Conservation (phyloP, 805 yeast genomes). For the Isabelozyma rhagii region DNA sequence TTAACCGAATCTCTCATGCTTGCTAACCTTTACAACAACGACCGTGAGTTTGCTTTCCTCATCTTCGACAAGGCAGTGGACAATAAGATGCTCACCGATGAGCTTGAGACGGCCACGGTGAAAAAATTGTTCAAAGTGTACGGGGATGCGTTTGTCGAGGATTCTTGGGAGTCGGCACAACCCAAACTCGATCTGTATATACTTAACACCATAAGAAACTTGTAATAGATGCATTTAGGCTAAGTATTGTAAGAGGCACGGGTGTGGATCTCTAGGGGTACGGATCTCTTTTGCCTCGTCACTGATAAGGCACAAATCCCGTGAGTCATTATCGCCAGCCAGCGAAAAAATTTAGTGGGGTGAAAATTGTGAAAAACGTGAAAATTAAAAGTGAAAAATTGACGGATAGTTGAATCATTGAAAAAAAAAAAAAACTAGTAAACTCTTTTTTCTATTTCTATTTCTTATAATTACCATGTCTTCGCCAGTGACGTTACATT, state of each 20-base stretch:
- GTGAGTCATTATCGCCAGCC: not conserved
- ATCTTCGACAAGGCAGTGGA: conserved; percentile 46
- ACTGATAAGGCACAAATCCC: not conserved
- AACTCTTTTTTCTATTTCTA: not conserved
- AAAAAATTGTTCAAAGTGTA: conserved; percentile 45
- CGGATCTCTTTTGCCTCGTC: too few relatives aligned
- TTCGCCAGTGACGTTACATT: conserved; percentile 63
- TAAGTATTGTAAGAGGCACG: not conserved
- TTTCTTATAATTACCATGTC: conserved; percentile 4
- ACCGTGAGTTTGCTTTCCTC: conserved; percentile 53
- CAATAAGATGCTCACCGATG: conserved; percentile 34
- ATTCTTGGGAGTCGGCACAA: conserved; percentile 30
- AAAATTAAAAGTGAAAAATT: not conserved
- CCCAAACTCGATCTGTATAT: conserved; percentile 26
- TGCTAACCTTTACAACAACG: conserved; percentile 41
- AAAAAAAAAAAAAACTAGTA: not conserved
- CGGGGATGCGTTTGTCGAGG: conserved; percentile 50
- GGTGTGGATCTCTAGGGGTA: not conserved
- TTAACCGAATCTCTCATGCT: conserved; percentile 47
- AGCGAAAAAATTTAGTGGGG: not conserved
- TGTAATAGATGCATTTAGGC: not conserved
- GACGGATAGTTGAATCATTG: not conserved
- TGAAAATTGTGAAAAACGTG: not conserved
- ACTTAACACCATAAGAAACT: not conserved
- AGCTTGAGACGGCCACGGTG: conserved; percentile 36